Conservation (phyloP, 345 rosid genomes). For the Bruguiera sexangula region DNA sequence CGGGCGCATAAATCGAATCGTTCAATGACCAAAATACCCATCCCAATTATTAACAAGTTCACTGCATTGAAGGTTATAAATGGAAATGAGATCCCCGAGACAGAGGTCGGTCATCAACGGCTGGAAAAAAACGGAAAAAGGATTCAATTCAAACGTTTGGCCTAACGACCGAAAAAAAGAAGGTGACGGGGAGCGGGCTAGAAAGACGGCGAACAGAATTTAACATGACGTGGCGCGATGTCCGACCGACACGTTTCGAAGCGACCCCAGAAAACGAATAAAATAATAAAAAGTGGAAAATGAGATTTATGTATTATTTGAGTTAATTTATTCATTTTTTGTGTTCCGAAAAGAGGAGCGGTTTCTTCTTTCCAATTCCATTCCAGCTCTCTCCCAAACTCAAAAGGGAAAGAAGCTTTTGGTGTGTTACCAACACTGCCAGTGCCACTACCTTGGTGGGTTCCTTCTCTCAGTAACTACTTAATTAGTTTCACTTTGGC, state of each 20-base stretch:
- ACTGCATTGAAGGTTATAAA: neutral
- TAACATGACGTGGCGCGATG: neutral
- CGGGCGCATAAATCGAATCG: neutral
- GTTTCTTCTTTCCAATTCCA: slow-evolving; percentile 34
- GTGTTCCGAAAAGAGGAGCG: slow-evolving; percentile 13
- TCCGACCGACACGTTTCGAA: neutral
- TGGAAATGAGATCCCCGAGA: neutral
- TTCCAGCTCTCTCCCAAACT: slow-evolving; percentile 1
- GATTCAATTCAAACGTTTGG: slow-evolving; percentile 1
- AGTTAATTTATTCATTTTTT: no score
- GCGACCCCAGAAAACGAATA: neutral
- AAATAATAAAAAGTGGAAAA: neutral
- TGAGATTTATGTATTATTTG: neutral
- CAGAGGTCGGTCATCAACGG: neutral
- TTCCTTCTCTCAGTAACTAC: no score
- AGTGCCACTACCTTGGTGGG: no score
- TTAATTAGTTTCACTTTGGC: no score
- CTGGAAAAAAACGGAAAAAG: slow-evolving; percentile 7
- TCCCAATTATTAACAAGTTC: no score
- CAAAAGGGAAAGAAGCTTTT: no score
- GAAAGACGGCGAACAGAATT: slow-evolving; percentile 16
- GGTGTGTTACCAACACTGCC: no score
- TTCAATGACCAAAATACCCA: slow-evolving; percentile 19
- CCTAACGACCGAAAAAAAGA: neutral
- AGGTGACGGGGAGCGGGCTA: neutral